A percentile compares a stretch with the other conserved stretches of the same genome.
Evolutionary conservation across 805 yeast genomes (phyloP).

Genomic region (Millerozyma acaciae): DNA sequence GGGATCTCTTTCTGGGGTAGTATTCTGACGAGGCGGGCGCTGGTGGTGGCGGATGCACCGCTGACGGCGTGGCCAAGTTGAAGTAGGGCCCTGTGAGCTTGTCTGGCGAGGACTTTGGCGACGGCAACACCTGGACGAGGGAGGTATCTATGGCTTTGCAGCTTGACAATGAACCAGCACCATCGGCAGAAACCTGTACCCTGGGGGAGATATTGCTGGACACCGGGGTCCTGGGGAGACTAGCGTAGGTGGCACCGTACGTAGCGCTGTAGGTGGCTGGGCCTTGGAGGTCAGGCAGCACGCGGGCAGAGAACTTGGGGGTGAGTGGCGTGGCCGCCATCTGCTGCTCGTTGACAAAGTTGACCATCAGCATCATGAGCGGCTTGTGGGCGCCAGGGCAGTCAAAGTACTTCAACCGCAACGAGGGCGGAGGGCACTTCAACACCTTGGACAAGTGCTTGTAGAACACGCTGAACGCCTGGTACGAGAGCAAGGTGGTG

Average conservation of each 20-base stretch:
- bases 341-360: conserved; percentile 24
- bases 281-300: conserved; percentile 10
- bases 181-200: background rate
- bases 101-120: conserved; percentile 1
- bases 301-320: conserved; percentile 17
- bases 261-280: background rate
- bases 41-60: background rate
- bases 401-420: conserved; percentile 43
- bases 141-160: background rate
- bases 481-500: conserved; percentile 16
- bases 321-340: conserved; percentile 23
- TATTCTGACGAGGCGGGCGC: background rate
- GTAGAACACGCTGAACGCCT: conserved; percentile 15
- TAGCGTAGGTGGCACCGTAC: background rate
- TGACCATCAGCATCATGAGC: conserved; percentile 34
- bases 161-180: conserved; percentile 1
- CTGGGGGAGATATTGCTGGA: conserved; percentile 22
- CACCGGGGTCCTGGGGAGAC: conserved; percentile 24
- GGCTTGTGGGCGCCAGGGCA: conserved; percentile 25
- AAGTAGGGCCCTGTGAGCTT: too few relatives aligned
- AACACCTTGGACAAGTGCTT: conserved; percentile 33
- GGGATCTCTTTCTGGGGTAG: too few relatives aligned
- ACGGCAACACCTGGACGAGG: conserved; percentile 1
- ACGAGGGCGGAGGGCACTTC: conserved; percentile 44
- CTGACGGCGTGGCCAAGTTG: background rate